A percentile compares a stretch with the other conserved stretches of the same genome.
These are phyloP conservation scores for Paraphoma sp. DNA, from an alignment of 2,329 filamentous ascomycete species.

Conservation along the genomic window DNA sequence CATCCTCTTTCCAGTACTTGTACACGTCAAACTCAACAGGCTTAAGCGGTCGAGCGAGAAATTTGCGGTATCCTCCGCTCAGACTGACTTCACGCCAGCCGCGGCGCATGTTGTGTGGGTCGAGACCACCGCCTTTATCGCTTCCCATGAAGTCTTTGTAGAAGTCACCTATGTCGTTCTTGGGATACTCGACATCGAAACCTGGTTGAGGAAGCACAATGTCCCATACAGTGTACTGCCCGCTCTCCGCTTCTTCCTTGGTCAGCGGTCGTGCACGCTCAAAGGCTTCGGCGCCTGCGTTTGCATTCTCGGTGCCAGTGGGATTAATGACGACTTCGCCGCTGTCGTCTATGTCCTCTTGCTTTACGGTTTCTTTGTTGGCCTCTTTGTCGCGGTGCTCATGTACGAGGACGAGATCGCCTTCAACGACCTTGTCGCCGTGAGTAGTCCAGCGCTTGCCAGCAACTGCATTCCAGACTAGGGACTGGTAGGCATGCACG, in stretches of 20 bases:
- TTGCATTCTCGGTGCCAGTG: conserved; percentile 62
- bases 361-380: conserved; percentile 36
- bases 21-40: conserved; percentile 72
- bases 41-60: conserved; percentile 74
- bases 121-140: conserved; percentile 76
- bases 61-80: conserved; percentile 84
- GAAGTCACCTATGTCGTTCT: conserved; percentile 81
- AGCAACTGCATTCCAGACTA: conserved; percentile 89
- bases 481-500: conserved; percentile 93
- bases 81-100: conserved; percentile 87
- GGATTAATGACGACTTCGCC: conserved; percentile 72
- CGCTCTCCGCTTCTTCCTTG: conserved; percentile 77
- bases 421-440: conserved; percentile 76
- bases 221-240: conserved; percentile 82
- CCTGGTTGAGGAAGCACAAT: conserved; percentile 91
- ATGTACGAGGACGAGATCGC: conserved; percentile 78
- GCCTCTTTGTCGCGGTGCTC: conserved; percentile 61
- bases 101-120: conserved; percentile 87
- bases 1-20: conserved; percentile 71
- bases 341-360: conserved; percentile 59
- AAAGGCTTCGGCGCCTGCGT: conserved; percentile 63
- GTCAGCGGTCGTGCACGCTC: conserved; percentile 76
- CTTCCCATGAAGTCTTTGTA: conserved; percentile 87
- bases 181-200: conserved; percentile 85
- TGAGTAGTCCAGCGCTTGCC: conserved; percentile 81